Base-by-base conservation (phyloP, 495 filamentous ascomycete genomes). In the Aspergillus sparsus region DNA sequence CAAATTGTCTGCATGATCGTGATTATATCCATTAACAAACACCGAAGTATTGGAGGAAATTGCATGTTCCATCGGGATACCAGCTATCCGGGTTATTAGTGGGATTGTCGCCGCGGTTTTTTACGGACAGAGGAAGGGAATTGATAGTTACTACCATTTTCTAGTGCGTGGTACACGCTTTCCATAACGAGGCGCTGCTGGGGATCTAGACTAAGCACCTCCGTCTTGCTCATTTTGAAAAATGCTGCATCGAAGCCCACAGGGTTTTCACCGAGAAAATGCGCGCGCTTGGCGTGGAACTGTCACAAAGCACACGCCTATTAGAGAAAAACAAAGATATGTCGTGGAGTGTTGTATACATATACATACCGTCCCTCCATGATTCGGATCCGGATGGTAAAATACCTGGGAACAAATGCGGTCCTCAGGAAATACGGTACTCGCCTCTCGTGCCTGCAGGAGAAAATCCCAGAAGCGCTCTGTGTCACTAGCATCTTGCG, bases 141-240 rank as follows among this genome's bases (percentile, higher is more conserved):
- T 27, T 27, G 21, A 27, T 27, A 27, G n/a, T 1, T 1, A 34
- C 16, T 34, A 54, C 55, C 68, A 61, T 68, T 70, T 49, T 72
- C 70, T 6, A 72, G 57, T 5, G 61, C 63, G 47, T 70, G 66
- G 51, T 68, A 72, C 8, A 64, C 52, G 12, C 51, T 47, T 47
- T 72, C 69, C 12, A 72, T 55, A 18, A 63, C 45, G 6, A 72
- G 36, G 37, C 66, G 64, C 33, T 58, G 62, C 52, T 71, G 68
- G 6, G 68, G 66, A 55, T 71, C 69, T 1, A 66, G 35, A 33
- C 13, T 34, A 1, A 36, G 32, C 2, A 39, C 37, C n/a, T 62
- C 53, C 1, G 36, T 21, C 3, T 27, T 18, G 15, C n/a, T 52
- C 13, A 57, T 27, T 9, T 36, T 44, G 39, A 62, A 62, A 39